A percentile compares a stretch with the other conserved stretches of the same genome.
Conservation (phyloP, 148 eudicot species). For the Linanthus parryae region DNA sequence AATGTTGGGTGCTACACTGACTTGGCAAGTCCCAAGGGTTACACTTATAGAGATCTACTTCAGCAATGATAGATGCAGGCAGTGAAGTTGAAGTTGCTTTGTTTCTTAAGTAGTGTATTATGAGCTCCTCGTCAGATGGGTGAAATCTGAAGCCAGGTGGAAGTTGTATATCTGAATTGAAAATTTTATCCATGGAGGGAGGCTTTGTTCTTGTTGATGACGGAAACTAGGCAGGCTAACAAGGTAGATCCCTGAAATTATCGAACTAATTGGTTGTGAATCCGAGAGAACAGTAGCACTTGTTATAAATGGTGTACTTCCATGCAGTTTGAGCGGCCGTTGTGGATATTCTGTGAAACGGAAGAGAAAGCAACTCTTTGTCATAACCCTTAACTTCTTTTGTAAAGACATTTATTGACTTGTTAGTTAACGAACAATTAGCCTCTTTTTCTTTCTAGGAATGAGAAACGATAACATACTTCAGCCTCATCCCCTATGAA, state of each 20-base stretch:
- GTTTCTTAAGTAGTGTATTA: conserved; percentile 19
- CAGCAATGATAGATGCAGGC: conserved; percentile 16
- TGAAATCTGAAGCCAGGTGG: conserved; percentile 32
- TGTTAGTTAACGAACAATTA: not conserved
- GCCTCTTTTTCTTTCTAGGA: not conserved
- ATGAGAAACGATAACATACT: not conserved
- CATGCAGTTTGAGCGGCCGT: not conserved
- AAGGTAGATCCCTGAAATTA: not conserved
- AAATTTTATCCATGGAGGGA: conserved; percentile 7
- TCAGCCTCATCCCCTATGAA: too few relatives aligned
- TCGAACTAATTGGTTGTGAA: conserved; percentile 1
- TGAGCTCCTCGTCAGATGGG: conserved; percentile 31
- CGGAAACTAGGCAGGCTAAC: conserved; percentile 6
- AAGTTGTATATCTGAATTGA: conserved; percentile 14
- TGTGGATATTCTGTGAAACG: not conserved
- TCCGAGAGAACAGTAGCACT: conserved; percentile 2
- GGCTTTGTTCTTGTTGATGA: conserved; percentile 10
- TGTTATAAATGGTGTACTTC: conserved; percentile 3
- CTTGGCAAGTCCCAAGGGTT: conserved; percentile 30
- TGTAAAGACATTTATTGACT: not conserved
- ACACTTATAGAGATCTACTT: conserved; percentile 26
- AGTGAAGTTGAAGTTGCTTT: conserved; percentile 14
- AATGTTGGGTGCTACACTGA: not conserved
- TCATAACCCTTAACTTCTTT: conserved; percentile 4
- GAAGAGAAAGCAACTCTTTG: not conserved